Conservation (phyloP, 257 asterid genomes). For the Nicotiana noctiflora region DNA sequence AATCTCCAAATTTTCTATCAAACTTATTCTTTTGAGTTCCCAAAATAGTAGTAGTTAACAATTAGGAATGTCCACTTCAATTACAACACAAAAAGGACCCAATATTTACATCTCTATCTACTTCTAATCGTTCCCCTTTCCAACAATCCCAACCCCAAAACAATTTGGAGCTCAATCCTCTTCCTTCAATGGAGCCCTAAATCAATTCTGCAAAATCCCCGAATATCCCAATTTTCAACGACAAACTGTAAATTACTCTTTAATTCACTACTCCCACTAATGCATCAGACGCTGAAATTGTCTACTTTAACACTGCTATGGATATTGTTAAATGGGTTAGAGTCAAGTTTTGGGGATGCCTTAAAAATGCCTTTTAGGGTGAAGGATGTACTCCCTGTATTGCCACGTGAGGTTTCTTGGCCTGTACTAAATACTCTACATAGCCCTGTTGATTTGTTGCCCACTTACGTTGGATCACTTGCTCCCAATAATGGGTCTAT, state of each 20-base stretch:
- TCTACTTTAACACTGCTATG: background rate
- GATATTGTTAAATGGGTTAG: slow-evolving; percentile 18
- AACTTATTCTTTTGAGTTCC: too few species aligned
- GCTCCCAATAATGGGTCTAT: slow-evolving; percentile 79
- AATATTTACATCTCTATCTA: background rate
- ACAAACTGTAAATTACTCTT: background rate
- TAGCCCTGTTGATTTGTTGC: slow-evolving; percentile 87
- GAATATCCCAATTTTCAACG: background rate
- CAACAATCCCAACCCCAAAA: background rate
- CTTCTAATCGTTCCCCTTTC: background rate
- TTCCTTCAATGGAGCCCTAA: background rate
- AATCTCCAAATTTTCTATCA: too few species aligned
- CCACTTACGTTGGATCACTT: slow-evolving; percentile 80
- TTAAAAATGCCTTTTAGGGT: slow-evolving; percentile 72
- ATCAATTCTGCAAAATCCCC: background rate
- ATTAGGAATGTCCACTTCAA: background rate
- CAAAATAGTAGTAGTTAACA: background rate
- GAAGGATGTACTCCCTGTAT: slow-evolving; percentile 79
- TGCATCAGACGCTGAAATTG: background rate
- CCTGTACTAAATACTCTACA: slow-evolving; percentile 76
- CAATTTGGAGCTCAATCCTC: background rate
- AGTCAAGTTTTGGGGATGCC: slow-evolving; percentile 54
- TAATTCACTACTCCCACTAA: background rate
- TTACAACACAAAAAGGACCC: background rate
- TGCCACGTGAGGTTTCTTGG: slow-evolving; percentile 90